A percentile compares a stretch with the other conserved stretches of the same genome.
Conservation (phyloP, 768 basidiomycete species). For the Termitomyces sp. region DNA sequence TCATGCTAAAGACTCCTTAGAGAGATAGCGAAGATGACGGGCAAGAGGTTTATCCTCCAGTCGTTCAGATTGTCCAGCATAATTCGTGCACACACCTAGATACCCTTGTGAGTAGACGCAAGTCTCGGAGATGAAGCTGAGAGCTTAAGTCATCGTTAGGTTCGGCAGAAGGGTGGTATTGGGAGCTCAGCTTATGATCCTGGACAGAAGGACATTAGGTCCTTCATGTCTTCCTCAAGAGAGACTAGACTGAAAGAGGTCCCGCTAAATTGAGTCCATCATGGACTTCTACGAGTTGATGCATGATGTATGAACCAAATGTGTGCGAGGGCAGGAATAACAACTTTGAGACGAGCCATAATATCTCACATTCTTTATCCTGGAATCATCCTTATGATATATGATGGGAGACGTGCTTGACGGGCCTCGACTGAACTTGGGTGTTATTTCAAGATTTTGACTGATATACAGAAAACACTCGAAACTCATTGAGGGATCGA, state of each 20-base stretch:
- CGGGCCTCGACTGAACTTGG: background rate
- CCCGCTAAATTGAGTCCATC: background rate
- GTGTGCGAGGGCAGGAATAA: background rate
- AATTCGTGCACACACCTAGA: constrained; percentile 56
- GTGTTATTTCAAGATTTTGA: background rate
- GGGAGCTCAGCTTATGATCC: constrained; percentile 70
- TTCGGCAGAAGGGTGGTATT: constrained; percentile 74
- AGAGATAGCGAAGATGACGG: constrained; percentile 15
- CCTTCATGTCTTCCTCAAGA: constrained; percentile 34
- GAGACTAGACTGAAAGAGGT: background rate
- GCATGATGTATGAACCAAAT: background rate
- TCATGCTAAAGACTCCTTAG: constrained; percentile 17
- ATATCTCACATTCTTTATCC: background rate
- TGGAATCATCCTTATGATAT: background rate
- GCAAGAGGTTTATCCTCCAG: constrained; percentile 26
- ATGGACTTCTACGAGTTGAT: too few species aligned
- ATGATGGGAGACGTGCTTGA: too few species aligned
- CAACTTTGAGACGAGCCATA: background rate
- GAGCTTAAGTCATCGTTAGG: constrained; percentile 17
- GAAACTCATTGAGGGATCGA: background rate
- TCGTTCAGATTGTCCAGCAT: constrained; percentile 46
- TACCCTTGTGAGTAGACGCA: constrained; percentile 43
- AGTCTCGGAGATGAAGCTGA: background rate
- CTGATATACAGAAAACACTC: background rate
- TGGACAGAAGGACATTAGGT: constrained; percentile 70